phyloP scores from a whole-genome alignment of 2,329 filamentous ascomycete genomes.

The Chaetomium olivaceum region DNA sequence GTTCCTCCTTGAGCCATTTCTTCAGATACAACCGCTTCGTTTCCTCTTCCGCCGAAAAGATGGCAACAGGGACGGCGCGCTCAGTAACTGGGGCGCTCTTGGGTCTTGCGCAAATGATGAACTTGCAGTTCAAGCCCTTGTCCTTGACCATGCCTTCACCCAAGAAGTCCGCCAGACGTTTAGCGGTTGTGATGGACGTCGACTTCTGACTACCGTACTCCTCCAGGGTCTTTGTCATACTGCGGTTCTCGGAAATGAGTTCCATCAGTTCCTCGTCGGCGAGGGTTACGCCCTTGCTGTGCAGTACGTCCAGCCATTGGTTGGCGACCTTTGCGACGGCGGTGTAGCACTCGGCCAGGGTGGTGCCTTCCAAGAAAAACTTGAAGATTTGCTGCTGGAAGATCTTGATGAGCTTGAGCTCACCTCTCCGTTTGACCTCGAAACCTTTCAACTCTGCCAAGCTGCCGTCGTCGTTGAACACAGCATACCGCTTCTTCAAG shows the following conservation, averaged over 20 bases:
- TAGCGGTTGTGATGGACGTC: slow-evolving; percentile 98
- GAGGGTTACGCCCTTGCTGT: slow-evolving; percentile 83
- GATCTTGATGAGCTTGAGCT: slow-evolving; percentile 98
- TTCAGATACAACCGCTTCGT: slow-evolving; percentile 87
- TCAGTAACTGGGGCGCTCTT: slow-evolving; percentile 92
- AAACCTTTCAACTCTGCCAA: slow-evolving; percentile 96
- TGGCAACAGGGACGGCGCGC: slow-evolving; percentile 89
- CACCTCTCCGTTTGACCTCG: slow-evolving; percentile 94
- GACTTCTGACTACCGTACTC: slow-evolving; percentile 97
- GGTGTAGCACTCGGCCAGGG: slow-evolving; percentile 82
- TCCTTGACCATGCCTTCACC: slow-evolving; percentile 99
- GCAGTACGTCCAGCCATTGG: slow-evolving; percentile 91
- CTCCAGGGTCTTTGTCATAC: slow-evolving; percentile 94
- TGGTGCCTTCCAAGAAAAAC: slow-evolving; percentile 92
- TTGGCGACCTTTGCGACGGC: slow-evolving; percentile 95
- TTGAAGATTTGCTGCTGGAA: slow-evolving; percentile 99
- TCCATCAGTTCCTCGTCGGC: slow-evolving; percentile 98
- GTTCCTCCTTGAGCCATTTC: slow-evolving; percentile 95
- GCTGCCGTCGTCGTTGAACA: slow-evolving; percentile 97
- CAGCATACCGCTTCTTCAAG: slow-evolving; percentile 97
- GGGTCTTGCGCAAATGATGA: slow-evolving; percentile 90
- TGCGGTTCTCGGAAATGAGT: slow-evolving; percentile 99
- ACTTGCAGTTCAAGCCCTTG: slow-evolving; percentile 98
- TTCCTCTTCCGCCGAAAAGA: slow-evolving; percentile 89
- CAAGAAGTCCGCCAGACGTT: slow-evolving; percentile 89